These are phyloP conservation scores for Monosporascus sp. DNA, from an alignment of 2,329 filamentous ascomycete genomes.

Conservation along the genomic window DNA sequence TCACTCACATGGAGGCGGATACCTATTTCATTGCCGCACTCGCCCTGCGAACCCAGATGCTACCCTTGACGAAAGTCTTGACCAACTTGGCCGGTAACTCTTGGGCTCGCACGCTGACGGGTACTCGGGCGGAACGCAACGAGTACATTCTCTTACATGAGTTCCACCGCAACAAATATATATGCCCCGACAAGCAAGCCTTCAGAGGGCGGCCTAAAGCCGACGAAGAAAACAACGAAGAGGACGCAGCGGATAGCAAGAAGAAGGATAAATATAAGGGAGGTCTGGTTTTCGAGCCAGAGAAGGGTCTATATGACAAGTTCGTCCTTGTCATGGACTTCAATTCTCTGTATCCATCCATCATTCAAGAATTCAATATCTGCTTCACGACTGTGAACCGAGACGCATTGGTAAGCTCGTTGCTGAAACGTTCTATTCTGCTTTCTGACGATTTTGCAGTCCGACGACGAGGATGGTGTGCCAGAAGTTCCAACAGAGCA, in stretches of 20 bases:
- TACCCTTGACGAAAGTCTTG: slow-evolving; percentile 88
- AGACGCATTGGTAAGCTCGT: slow-evolving; percentile 55
- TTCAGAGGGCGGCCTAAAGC: slow-evolving; percentile 69
- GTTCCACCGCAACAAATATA: slow-evolving; percentile 95
- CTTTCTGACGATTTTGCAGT: slow-evolving; percentile 37
- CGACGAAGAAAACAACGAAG: slow-evolving; percentile 66
- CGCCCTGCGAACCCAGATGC: slow-evolving; percentile 81
- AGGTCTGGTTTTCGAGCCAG: slow-evolving; percentile 95
- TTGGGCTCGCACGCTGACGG: slow-evolving; percentile 92
- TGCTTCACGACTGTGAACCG: slow-evolving; percentile 97
- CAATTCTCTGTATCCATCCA: slow-evolving; percentile 96
- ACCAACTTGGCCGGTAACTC: slow-evolving; percentile 97
- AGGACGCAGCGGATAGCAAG: slow-evolving; percentile 69
- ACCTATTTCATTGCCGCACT: slow-evolving; percentile 94
- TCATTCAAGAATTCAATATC: slow-evolving; percentile 99
- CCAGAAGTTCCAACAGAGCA: slow-evolving; percentile 79
- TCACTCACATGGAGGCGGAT: slow-evolving; percentile 90
- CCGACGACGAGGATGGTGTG: slow-evolving; percentile 79
- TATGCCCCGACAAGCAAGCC: slow-evolving; percentile 90
- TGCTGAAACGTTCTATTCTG: background rate
- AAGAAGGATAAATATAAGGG: slow-evolving; percentile 99
- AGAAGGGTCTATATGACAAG: slow-evolving; percentile 96
- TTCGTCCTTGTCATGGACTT: slow-evolving; percentile 99
- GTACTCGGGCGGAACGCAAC: slow-evolving; percentile 94
- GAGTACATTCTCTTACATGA: slow-evolving; percentile 99